Evolutionary conservation across 495 filamentous ascomycete genomes (phyloP), one percentile per base, ranked within the genome.

Genomic region (Coniosporium apollinis): DNA sequence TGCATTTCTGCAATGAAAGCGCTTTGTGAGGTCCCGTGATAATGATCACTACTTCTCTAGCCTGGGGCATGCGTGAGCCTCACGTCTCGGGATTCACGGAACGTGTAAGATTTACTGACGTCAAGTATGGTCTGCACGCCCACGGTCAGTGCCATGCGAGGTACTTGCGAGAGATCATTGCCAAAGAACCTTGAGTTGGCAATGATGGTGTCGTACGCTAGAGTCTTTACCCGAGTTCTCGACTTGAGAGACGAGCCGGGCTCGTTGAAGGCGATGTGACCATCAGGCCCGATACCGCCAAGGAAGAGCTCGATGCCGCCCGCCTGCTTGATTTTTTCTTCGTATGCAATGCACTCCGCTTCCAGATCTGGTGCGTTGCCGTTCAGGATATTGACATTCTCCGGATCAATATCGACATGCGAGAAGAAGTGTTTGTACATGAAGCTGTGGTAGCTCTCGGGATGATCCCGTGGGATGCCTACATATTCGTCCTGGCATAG

Each of bases 361-460:
- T 75, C 75, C 1, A 82, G 68, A 43, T 87, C 74, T 4, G 69
- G 56, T 0, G 80, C 80, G 46, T 81, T 84, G 41, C 82, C 81
- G 51, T 87, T 72, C n/a, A 87, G 68, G 49, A 91, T 82, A 59
- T 91, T 70, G 51, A 86, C 80, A 46, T 84, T 83, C 43, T 65
- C 64, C 4, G 82, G 81, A 39, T 69, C 65, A 38, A 91, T 74
- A 48, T 91, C 79, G 47, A 87, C 74, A 52, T 87, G 81, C 3
- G 76, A 79, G 63, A 91, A 91, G 67, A 87, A 82, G 56, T 87
- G 67, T 57, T 76, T 79, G 64, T 81, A 86, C 82, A 91, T 87
- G 62, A 86, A 91, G 37, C 74, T 76, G 61, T 86, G 82, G 59
- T 87, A 87, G 51, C 71, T 79, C 53, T 85, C 72, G 8, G 81